Percentiles rank a stretch among this genome's conserved stretches.
phyloP scores from a whole-genome alignment of 164 flowering plant genomes.

The Amborella trichopoda region DNA sequence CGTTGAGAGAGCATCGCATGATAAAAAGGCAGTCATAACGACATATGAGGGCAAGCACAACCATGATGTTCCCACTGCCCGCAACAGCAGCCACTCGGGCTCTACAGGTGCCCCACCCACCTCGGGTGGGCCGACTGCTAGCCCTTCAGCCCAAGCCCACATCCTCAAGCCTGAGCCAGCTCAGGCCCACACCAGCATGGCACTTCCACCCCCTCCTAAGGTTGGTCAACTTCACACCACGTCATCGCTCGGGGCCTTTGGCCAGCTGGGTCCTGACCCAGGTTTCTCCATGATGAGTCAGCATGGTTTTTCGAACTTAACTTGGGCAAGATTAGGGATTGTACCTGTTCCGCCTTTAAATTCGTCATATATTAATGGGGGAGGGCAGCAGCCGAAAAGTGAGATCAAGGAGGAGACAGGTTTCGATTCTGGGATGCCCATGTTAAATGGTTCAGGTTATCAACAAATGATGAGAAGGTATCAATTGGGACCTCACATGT shows the following conservation, averaged over 20 bases:
- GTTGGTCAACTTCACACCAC: conserved; percentile 22
- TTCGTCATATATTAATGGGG: no score
- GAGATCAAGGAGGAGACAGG: conserved; percentile 52
- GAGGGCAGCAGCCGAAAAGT: no score
- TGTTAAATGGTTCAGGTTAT: conserved; percentile 31
- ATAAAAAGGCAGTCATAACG: conserved; percentile 82
- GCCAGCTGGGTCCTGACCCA: conserved; percentile 30
- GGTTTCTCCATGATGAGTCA: conserved; percentile 49
- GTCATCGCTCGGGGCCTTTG: conserved; percentile 33
- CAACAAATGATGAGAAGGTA: conserved; percentile 57
- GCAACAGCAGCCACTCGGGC: conserved; percentile 64
- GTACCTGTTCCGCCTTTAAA: no score
- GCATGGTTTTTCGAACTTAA: conserved; percentile 29
- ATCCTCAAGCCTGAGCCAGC: conserved; percentile 44
- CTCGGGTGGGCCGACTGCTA: not conserved
- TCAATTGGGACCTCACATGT: conserved; percentile 52
- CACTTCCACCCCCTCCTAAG: conserved; percentile 33
- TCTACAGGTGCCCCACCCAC: conserved; percentile 14
- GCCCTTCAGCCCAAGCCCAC: conserved; percentile 25
- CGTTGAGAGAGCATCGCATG: conserved; percentile 88
- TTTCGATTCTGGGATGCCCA: conserved; percentile 32
- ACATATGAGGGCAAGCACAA: conserved; percentile 94
- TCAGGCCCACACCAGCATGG: conserved; percentile 29
- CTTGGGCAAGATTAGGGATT: conserved; percentile 45
- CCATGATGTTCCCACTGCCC: conserved; percentile 88